These are phyloP conservation scores for Triglochin maritima DNA, from an alignment of 106 monocot genomes.

Conservation along the genomic window DNA sequence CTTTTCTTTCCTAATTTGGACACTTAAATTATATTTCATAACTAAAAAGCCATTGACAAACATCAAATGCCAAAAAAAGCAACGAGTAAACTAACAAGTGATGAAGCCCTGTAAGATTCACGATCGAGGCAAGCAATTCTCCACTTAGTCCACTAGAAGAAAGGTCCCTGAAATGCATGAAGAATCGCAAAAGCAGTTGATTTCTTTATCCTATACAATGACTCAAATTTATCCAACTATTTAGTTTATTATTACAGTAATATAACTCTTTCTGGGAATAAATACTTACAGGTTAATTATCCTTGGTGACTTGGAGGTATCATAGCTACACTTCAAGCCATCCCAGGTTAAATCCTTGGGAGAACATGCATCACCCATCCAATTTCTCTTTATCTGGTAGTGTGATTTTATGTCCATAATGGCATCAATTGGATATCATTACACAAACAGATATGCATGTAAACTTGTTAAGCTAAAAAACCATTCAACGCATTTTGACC, in stretches of 20 bases:
- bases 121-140: not conserved
- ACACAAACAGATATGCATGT: no score
- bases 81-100: not conserved
- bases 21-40: not conserved
- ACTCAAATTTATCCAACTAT: no score
- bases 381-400: slow-evolving; percentile 27
- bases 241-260: no score
- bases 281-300: slow-evolving; percentile 7
- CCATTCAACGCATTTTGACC: no score
- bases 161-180: slow-evolving; percentile 1
- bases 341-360: slow-evolving; percentile 26
- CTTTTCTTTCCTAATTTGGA: not conserved
- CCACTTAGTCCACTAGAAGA: slow-evolving; percentile 2
- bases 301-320: slow-evolving; percentile 14
- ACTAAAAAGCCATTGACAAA: not conserved
- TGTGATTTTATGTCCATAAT: slow-evolving; percentile 16
- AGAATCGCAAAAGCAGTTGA: no score
- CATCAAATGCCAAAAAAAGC: not conserved
- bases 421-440: slow-evolving; percentile 19
- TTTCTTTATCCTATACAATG: no score
- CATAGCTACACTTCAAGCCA: no score
- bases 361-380: slow-evolving; percentile 39
- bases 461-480: no score
- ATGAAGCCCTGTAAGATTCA: not conserved
- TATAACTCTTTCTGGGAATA: no score